Base-by-base conservation (phyloP, 345 rosid genomes). In the Chamaenerion angustifolium region DNA sequence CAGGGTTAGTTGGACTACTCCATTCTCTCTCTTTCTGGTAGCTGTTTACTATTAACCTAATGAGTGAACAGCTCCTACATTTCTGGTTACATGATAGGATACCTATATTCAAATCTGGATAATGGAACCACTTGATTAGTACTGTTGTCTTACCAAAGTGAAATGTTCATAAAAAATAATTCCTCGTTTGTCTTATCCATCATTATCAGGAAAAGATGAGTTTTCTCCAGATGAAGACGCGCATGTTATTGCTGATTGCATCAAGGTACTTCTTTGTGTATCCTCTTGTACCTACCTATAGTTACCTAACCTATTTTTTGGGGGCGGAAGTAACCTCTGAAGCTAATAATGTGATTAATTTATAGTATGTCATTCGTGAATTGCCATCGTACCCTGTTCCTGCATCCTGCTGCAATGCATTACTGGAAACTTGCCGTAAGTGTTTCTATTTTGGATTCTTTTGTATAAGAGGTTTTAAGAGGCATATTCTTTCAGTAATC, bases 341-440 rank as follows among this genome's bases (percentile, higher is more conserved):
- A 50, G 54, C 17, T 31, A 15, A 31, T 31, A 31, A 5, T 31
- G 60, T 40, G 46, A 51, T 11, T 42, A 56, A 47, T 45, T 16
- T 48, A 56, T 81, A 92, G 98, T 92, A 80, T 70, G 73, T 92
- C 63, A 70, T 92, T 57, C 87, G 98, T 16, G 98, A 92, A 67
- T 68, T 92, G 78, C 95, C 98, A 48, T 92, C 98, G 46, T 84
- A 95, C 71, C 98, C 98, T 8, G 95, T 92, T 54, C 98, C 98
- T 53, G 94, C 96, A 62, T 82, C 96, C 40, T 92, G 98, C 71
- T 92, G 98, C 78, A 82, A 78, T 52, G 98, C 96, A 16, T 82
- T 92, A 47, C 75, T 92, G 19, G 85, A 82, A 73, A 85, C 96
- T 58, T 79, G 79, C 73, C 82, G 98, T 85, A 84, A 92, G 96